Evolutionary conservation across 2,329 filamentous ascomycete genomes (phyloP), one percentile per base, ranked within the genome.

Genomic region (Aspergillus proliferans): DNA sequence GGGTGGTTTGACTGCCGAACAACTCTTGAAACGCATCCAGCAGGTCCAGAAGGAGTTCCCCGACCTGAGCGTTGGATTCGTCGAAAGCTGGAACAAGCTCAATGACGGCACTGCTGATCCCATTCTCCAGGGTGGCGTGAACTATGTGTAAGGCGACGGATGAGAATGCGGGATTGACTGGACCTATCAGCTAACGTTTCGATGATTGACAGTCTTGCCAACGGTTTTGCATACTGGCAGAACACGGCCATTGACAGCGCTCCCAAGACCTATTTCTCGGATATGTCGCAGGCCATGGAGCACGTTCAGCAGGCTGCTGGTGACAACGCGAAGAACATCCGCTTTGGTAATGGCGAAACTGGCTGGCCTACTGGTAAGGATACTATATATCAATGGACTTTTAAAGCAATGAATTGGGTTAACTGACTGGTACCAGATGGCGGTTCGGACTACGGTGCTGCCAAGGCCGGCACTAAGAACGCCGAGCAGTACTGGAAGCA

Each of bases 221-320:
- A 88, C 62, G 85, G 82, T 22, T 88, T 88, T 64, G 78, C 81
- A 28, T 88, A 86, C 76, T 87, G 85, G 85, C 85, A 88, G 66
- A 82, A 78, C 39, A 76, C 78, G 62, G 71, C 71, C 42, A 78
- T 78, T 53, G 69, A 71, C 49, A 81, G 84, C 58, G 80, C 80
- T 30, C 80, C 79, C 38, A 67, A 76, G 51, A 82, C 78, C 47
- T 86, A 85, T 72, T 80, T 86, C 58, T 78, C 86, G 58, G 84
- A 86, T 60, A 81, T 86, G 65, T 74, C 75, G 59, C 79, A 83
- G 66, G 84, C 83, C 21, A 76, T 84, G 55, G 71, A 69, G 14
- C 83, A 81, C 61, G 81, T 88, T 54, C 81, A 86, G 69, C 64
- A 74, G 51, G 55, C 84, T 47, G 77, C 78, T 30, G 80, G 81